These are phyloP conservation scores for Boletus sp. DNA, from an alignment of 768 basidiomycete genomes.

Conservation along the genomic window DNA sequence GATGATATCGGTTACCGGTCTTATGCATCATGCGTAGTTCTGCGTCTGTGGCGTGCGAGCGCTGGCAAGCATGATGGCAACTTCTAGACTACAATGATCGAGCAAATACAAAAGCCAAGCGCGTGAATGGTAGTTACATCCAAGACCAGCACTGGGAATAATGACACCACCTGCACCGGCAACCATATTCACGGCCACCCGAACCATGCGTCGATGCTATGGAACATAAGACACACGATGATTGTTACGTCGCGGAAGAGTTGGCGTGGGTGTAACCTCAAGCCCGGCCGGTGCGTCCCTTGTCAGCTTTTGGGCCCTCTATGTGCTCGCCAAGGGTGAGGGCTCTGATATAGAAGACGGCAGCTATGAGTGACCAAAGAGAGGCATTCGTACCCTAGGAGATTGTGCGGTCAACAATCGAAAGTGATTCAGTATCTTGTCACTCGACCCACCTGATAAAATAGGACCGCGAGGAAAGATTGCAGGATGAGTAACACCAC, in stretches of 20 bases:
- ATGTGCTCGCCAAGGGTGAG: constrained; percentile 66
- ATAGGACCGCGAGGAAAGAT: constrained; percentile 58
- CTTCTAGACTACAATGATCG: neutral
- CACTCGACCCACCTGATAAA: constrained; percentile 63
- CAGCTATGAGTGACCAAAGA: constrained; percentile 74
- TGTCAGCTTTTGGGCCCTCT: constrained; percentile 60
- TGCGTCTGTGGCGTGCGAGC: constrained; percentile 12
- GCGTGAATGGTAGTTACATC: neutral
- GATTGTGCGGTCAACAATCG: neutral
- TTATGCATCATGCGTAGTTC: too few relatives aligned
- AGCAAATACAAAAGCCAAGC: neutral
- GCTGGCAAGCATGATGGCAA: neutral
- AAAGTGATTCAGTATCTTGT: neutral
- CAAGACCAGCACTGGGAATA: neutral
- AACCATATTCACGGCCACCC: neutral
- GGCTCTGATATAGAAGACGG: constrained; percentile 64
- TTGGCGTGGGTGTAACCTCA: constrained; percentile 30
- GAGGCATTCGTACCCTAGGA: constrained; percentile 80
- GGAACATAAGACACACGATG: neutral
- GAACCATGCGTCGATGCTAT: neutral
- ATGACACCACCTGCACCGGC: neutral
- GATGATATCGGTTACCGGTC: neutral
- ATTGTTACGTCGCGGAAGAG: neutral
- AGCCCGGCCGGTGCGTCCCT: constrained; percentile 54
- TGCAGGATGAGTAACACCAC: constrained; percentile 64